A percentile compares a stretch with the other conserved stretches of the same genome.
These are phyloP conservation scores for Kentomonas sorsogonicus DNA, from an alignment of 208 protist species.

Conservation along the genomic window DNA sequence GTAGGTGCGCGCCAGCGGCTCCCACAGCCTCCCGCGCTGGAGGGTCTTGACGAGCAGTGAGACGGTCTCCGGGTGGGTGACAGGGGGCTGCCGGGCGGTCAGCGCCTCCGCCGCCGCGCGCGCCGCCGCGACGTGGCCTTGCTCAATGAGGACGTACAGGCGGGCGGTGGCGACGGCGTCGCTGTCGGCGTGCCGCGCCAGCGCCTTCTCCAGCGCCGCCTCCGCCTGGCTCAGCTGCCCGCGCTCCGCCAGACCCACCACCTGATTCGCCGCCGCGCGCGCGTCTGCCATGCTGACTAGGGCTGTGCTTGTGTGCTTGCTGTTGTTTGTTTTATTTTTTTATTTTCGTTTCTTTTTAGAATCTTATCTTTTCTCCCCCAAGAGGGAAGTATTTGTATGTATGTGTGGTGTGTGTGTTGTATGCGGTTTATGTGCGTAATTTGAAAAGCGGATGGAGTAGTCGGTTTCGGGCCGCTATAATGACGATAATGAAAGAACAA, in stretches of 20 bases:
- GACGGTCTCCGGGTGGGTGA: constrained; percentile 48
- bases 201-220: constrained; percentile 42
- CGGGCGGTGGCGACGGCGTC: constrained; percentile 52
- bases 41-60: constrained; percentile 64
- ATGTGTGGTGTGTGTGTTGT: too few species aligned
- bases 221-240: constrained; percentile 57
- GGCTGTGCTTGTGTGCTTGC: neutral
- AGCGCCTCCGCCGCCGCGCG: constrained; percentile 43
- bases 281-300: constrained; percentile 23
- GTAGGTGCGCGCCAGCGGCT: constrained; percentile 52
- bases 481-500: too few species aligned
- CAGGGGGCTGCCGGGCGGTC: constrained; percentile 32
- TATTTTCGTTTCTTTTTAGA: too few species aligned
- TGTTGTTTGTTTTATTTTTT: too few species aligned
- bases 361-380: too few species aligned
- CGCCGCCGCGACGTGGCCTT: constrained; percentile 24
- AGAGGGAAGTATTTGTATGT: too few species aligned
- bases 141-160: constrained; percentile 43
- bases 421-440: too few species aligned
- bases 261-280: constrained; percentile 37
- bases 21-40: constrained; percentile 71
- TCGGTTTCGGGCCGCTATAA: too few species aligned
- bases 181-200: constrained; percentile 56
- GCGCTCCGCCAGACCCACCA: constrained; percentile 63
- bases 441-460: too few species aligned